phyloP scores from a whole-genome alignment of 768 basidiomycete genomes.

The Russula earlei region DNA sequence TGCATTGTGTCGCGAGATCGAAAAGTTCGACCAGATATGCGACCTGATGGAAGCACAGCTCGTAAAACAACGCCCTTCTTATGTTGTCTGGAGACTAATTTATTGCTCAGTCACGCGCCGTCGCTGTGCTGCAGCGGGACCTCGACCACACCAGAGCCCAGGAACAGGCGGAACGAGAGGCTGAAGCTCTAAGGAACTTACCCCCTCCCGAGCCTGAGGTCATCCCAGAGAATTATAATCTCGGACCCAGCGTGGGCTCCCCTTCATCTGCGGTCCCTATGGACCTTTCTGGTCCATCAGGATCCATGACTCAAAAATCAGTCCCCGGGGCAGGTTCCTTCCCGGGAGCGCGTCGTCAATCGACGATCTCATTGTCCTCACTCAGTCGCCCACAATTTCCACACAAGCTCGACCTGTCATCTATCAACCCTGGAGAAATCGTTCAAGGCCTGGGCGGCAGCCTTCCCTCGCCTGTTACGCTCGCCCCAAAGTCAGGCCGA shows the following conservation, averaged over 20 bases:
- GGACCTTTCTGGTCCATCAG: constrained; percentile 21
- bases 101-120: constrained; percentile 49
- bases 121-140: constrained; percentile 64
- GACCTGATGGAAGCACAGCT: constrained; percentile 68
- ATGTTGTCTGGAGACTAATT: neutral
- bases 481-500: constrained; percentile 71
- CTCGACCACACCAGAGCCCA: constrained; percentile 40
- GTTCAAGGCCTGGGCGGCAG: constrained; percentile 47
- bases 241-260: neutral
- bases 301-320: constrained; percentile 29
- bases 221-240: neutral
- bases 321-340: constrained; percentile 25
- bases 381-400: constrained; percentile 63
- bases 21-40: constrained; percentile 72
- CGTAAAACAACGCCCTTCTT: constrained; percentile 28
- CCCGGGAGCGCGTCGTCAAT: constrained; percentile 47
- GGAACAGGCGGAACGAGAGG: constrained; percentile 31
- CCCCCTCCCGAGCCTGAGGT: constrained; percentile 23
- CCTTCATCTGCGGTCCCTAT: neutral
- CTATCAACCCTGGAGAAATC: constrained; percentile 56
- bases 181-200: constrained; percentile 25
- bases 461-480: constrained; percentile 67
- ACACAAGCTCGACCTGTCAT: constrained; percentile 75
- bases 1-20: constrained; percentile 61
- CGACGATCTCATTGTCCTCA: constrained; percentile 72